Evolutionary conservation across 164 flowering plant species (phyloP).

Genomic region (Vitis vinifera): DNA sequence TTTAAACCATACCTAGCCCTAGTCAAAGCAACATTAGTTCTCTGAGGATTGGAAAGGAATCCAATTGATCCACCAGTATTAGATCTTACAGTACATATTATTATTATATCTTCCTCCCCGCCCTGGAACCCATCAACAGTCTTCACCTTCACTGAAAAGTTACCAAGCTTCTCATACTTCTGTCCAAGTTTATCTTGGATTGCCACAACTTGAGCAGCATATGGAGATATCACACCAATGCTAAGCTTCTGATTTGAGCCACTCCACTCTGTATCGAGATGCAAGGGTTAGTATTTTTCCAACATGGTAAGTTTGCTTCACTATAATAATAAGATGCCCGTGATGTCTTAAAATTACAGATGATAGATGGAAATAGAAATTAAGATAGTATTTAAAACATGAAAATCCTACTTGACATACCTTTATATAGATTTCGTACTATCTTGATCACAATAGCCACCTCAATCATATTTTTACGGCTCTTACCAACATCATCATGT

Average conservation of each 20-base stretch:
- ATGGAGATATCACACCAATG: constrained; percentile 74
- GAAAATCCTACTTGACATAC: constrained; percentile 20
- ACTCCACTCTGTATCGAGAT: constrained; percentile 38
- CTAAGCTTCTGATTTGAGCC: constrained; percentile 35
- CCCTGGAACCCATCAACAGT: constrained; percentile 69
- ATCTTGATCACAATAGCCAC: constrained; percentile 39
- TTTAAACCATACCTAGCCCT: constrained; percentile 54
- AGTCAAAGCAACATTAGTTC: constrained; percentile 66
- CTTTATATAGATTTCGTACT: constrained; percentile 33
- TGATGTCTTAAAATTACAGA: neutral
- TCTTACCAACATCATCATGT: constrained; percentile 33
- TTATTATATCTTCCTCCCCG: constrained; percentile 57
- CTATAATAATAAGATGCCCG: no score
- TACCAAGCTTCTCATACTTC: constrained; percentile 27
- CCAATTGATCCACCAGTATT: constrained; percentile 48
- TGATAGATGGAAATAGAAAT: neutral
- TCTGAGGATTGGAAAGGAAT: constrained; percentile 39
- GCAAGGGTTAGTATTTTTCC: neutral
- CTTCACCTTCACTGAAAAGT: constrained; percentile 41
- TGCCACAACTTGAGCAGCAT: constrained; percentile 52
- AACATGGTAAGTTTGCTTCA: no score
- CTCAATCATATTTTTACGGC: constrained; percentile 50
- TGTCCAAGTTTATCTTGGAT: constrained; percentile 34
- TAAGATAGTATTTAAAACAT: neutral
- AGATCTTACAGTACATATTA: constrained; percentile 59